Conservation (phyloP, 2,329 filamentous ascomycete species). For the Sporothrix inflata region DNA sequence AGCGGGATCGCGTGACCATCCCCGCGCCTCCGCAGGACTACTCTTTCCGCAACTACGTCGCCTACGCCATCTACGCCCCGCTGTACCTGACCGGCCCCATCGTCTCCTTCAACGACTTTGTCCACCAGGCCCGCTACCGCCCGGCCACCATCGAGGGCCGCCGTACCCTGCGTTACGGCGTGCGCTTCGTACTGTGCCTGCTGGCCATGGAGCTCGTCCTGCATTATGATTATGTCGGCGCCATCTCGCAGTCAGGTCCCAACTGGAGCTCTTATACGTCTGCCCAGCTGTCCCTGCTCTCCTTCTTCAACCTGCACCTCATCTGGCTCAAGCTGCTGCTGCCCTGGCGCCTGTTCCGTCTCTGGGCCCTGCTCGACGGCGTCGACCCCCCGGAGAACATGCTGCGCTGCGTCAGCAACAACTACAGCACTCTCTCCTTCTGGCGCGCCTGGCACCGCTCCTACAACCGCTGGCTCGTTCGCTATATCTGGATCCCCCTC, state of each 20-base stretch:
- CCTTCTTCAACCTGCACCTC: constrained; percentile 93
- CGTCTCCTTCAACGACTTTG: constrained; percentile 96
- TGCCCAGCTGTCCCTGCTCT: constrained; percentile 84
- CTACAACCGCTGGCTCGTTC: constrained; percentile 91
- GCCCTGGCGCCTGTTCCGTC: constrained; percentile 96
- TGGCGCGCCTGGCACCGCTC: constrained; percentile 96
- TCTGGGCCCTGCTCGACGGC: constrained; percentile 91
- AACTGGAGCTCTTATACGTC: constrained; percentile 84
- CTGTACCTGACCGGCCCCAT: constrained; percentile 93
- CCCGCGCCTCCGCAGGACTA: constrained; percentile 74
- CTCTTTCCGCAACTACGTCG: constrained; percentile 82
- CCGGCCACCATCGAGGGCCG: constrained; percentile 68
- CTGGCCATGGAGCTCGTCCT: constrained; percentile 89
- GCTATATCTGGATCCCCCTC: constrained; percentile 91
- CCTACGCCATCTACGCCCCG: constrained; percentile 88
- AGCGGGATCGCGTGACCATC: constrained; percentile 80
- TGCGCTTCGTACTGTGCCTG: constrained; percentile 79
- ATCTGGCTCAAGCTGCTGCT: constrained; percentile 98
- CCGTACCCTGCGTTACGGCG: constrained; percentile 77
- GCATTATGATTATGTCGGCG: constrained; percentile 91
- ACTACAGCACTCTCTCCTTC: constrained; percentile 87
- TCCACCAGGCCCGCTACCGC: constrained; percentile 78
- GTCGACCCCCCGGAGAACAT: constrained; percentile 98
- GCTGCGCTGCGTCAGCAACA: constrained; percentile 93
- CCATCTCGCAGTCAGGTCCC: constrained; percentile 80